A percentile compares a stretch with the other conserved stretches of the same genome.
Evolutionary conservation across 305 asterid species (phyloP).

Genomic region (Solanum aculeatissimum): DNA sequence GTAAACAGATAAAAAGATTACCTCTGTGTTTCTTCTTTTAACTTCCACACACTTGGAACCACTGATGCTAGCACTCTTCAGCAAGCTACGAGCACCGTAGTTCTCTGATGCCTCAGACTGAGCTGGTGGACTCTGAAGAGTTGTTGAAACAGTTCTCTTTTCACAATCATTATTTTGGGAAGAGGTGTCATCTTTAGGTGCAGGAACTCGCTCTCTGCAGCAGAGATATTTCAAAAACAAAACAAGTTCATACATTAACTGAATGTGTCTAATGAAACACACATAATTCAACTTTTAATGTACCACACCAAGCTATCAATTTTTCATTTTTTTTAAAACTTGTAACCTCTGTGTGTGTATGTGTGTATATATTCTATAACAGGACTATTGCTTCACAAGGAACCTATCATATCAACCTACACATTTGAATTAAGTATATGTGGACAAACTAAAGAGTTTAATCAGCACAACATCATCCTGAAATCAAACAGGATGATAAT

Average conservation of each 20-base stretch:
- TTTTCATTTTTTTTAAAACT: too few species aligned
- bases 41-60: conserved; percentile 83
- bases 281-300: neutral
- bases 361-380: too few species aligned
- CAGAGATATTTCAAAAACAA: neutral
- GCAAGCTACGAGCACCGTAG: conserved; percentile 66
- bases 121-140: conserved; percentile 48
- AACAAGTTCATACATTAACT: neutral
- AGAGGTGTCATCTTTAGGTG: conserved; percentile 37
- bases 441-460: neutral
- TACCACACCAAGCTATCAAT: neutral
- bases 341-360: too few species aligned
- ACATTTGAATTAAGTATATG: neutral
- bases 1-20: conserved; percentile 2
- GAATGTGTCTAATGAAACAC: neutral
- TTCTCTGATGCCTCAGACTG: conserved; percentile 18
- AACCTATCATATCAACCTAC: too few species aligned
- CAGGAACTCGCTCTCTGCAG: conserved; percentile 84
- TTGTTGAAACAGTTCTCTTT: conserved; percentile 51
- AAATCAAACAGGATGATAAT: neutral
- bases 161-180: conserved; percentile 38
- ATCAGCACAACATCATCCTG: neutral
- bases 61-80: conserved; percentile 96
- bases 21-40: conserved; percentile 51
- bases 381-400: too few species aligned